These are phyloP conservation scores for Ballota nigra DNA, from an alignment of 257 asterid genomes.

Conservation along the genomic window DNA sequence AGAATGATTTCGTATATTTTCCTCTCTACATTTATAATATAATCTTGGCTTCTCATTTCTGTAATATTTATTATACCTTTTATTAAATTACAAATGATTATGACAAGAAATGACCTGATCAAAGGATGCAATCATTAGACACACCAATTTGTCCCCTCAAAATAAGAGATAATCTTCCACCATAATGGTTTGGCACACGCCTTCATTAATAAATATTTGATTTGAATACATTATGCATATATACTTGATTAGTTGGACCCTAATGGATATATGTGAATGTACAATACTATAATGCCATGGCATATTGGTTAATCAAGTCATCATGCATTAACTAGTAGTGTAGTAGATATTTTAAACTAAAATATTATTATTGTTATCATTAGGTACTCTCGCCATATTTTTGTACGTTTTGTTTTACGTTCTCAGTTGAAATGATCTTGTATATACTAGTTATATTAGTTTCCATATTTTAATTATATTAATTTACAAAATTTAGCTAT, in stretches of 20 bases:
- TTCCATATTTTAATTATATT: too few relatives aligned
- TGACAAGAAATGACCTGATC: neutral
- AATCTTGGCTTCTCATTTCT: too few relatives aligned
- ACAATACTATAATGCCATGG: neutral
- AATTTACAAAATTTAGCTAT: too few relatives aligned
- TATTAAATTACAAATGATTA: too few relatives aligned
- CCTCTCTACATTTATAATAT: too few relatives aligned
- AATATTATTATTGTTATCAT: neutral
- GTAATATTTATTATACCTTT: too few relatives aligned
- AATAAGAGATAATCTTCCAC: conserved; percentile 14
- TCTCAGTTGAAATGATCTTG: too few relatives aligned
- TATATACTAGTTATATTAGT: too few relatives aligned
- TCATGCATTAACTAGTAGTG: neutral
- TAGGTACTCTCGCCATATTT: too few relatives aligned
- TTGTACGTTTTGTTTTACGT: too few relatives aligned
- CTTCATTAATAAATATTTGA: neutral
- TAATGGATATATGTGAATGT: neutral
- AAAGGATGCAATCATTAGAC: conserved; percentile 8
- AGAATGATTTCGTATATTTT: too few relatives aligned
- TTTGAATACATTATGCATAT: neutral
- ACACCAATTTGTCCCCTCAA: neutral
- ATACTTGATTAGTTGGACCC: neutral
- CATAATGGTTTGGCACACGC: neutral
- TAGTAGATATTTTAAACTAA: neutral
- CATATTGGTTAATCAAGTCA: neutral